Conservation (phyloP, 2,329 filamentous ascomycete genomes). For the Talaromyces amestolkiae region DNA sequence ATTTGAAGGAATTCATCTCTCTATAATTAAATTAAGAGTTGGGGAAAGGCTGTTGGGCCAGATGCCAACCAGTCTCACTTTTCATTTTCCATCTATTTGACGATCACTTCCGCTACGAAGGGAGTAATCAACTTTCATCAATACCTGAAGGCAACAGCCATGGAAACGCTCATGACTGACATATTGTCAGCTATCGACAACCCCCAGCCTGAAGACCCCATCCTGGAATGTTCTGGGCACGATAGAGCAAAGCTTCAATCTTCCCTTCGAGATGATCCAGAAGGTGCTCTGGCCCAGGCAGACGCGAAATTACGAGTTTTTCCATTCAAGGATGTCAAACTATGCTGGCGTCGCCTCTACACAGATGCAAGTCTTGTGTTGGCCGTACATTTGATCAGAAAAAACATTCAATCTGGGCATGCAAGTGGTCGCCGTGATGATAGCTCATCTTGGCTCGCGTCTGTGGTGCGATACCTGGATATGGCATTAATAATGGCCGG, state of each 20-base stretch:
- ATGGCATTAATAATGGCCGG: slow-evolving; percentile 73
- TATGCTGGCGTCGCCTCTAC: slow-evolving; percentile 57
- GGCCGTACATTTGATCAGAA: slow-evolving; percentile 36
- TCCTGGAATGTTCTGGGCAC: slow-evolving; percentile 35
- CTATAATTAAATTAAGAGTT: background rate
- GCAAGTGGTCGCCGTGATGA: background rate
- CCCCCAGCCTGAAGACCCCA: slow-evolving; percentile 34
- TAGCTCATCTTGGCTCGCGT: slow-evolving; percentile 51
- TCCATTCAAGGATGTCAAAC: slow-evolving; percentile 56
- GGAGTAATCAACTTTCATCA: background rate
- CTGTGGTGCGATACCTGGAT: slow-evolving; percentile 67
- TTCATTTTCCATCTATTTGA: background rate
- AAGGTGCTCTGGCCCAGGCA: slow-evolving; percentile 49
- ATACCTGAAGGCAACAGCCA: background rate
- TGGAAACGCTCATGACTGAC: slow-evolving; percentile 26
- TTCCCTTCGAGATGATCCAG: slow-evolving; percentile 33
- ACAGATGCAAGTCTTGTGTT: slow-evolving; percentile 56
- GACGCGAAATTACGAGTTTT: slow-evolving; percentile 55
- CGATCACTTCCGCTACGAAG: background rate
- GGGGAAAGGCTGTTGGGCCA: no score
- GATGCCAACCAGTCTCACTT: background rate
- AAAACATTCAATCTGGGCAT: slow-evolving; percentile 22
- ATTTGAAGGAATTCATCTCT: no score
- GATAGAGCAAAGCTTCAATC: slow-evolving; percentile 24
- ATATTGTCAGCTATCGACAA: slow-evolving; percentile 30